Conservation (phyloP, 2,329 filamentous ascomycete species). For the Colletotrichum brevisporum region DNA sequence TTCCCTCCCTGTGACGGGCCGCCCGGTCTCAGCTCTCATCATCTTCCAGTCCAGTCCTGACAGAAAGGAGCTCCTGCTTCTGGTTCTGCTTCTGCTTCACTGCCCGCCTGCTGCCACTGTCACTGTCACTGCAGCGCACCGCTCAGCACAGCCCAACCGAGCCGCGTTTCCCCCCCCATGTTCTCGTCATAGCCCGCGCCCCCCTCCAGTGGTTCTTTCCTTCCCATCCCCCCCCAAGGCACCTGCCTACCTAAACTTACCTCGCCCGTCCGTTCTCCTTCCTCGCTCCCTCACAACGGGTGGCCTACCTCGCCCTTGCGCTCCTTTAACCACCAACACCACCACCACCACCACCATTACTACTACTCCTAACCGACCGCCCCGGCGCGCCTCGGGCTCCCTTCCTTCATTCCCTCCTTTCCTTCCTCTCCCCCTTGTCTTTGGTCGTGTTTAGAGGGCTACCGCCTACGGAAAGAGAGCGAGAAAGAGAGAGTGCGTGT, state of each 20-base stretch:
- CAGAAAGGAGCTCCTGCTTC: too few relatives aligned
- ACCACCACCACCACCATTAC: neutral
- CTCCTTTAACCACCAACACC: conserved; percentile 4
- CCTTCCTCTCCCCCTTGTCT: neutral
- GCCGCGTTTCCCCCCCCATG: conserved; percentile 45
- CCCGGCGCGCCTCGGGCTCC: conserved; percentile 3
- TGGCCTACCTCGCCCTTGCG: neutral
- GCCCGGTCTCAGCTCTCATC: too few relatives aligned
- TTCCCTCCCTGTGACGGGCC: neutral
- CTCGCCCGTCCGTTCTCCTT: neutral
- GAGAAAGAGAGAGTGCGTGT: conserved; percentile 5
- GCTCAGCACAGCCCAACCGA: conserved; percentile 22
- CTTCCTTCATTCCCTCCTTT: conserved; percentile 6
- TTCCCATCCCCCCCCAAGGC: neutral
- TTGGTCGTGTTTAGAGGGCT: neutral
- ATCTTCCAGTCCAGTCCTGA: too few relatives aligned
- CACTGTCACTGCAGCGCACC: conserved; percentile 10
- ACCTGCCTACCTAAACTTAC: neutral
- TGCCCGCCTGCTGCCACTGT: neutral
- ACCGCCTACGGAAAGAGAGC: neutral
- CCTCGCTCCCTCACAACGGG: conserved; percentile 10
- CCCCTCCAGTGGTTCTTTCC: conserved; percentile 8
- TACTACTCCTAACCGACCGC: too few relatives aligned
- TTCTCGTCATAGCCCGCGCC: conserved; percentile 49
- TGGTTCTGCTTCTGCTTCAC: too few relatives aligned